A percentile compares a stretch with the other conserved stretches of the same genome.
phyloP scores from a whole-genome alignment of 169 alveolate genomes.

The Besnoitia besnoiti region DNA sequence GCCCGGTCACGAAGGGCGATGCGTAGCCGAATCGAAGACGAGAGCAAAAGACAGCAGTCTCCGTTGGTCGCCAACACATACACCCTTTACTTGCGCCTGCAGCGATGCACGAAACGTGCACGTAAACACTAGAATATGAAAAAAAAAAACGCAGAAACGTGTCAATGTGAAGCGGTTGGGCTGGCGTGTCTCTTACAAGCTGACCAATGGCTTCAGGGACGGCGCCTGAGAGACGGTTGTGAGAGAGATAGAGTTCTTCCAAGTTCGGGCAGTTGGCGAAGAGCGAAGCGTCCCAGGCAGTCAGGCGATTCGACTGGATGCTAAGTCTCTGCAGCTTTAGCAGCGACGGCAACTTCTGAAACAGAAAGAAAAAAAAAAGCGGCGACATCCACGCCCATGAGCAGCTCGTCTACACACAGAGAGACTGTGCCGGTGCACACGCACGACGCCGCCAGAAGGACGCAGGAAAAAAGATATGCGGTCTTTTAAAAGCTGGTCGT shows the following conservation, averaged over 20 bases:
- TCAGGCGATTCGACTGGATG: conserved; percentile 78
- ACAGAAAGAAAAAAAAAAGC: neutral
- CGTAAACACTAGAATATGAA: neutral
- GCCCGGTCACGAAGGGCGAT: too few species aligned
- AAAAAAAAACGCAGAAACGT: neutral
- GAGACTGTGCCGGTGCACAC: too few species aligned
- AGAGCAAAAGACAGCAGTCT: too few species aligned
- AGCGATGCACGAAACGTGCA: too few species aligned
- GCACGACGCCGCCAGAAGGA: too few species aligned
- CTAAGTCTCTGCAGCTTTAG: conserved; percentile 68
- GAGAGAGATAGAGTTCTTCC: conserved; percentile 73
- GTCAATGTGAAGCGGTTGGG: neutral
- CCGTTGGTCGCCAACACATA: too few species aligned
- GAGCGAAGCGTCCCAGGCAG: conserved; percentile 68
- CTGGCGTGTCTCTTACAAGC: neutral
- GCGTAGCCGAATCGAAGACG: too few species aligned
- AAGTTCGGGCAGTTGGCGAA: conserved; percentile 62
- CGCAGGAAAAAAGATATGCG: too few species aligned
- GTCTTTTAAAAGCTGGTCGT: too few species aligned
- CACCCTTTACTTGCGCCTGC: too few species aligned
- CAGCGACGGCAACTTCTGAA: conserved; percentile 70
- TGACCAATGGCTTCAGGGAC: neutral
- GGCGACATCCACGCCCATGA: neutral
- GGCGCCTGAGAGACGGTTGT: conserved; percentile 66
- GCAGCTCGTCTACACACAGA: too few species aligned